Evolutionary conservation across 345 rosid species (phyloP).

Genomic region (Geranium rotundifolium): DNA sequence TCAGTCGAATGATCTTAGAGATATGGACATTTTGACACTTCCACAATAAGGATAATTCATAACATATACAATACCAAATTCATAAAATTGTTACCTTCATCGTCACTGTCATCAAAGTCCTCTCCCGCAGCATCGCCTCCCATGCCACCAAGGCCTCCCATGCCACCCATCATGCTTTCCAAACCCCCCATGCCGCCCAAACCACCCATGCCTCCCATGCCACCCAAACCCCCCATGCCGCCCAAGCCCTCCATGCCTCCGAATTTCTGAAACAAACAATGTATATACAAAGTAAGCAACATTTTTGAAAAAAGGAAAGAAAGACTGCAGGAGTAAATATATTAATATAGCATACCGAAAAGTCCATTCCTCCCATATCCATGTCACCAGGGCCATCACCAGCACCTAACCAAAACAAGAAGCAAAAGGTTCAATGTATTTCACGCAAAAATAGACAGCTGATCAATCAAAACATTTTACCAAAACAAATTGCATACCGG

Average conservation of each 20-base stretch:
- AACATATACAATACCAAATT: neutral
- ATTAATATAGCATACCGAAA: slow-evolving; percentile 36
- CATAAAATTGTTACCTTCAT: slow-evolving; percentile 46
- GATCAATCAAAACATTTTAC: neutral
- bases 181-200: slow-evolving; percentile 36
- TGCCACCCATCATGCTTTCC: slow-evolving; percentile 2
- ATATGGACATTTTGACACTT: too few species aligned
- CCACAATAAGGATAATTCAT: too few species aligned
- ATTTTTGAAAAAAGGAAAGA: neutral
- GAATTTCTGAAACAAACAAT: slow-evolving; percentile 20
- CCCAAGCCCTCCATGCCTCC: slow-evolving; percentile 27
- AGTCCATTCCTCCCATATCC: slow-evolving; percentile 68
- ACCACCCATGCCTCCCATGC: slow-evolving; percentile 27
- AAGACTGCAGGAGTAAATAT: neutral
- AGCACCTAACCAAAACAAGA: slow-evolving; percentile 5
- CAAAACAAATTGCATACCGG: slow-evolving; percentile 4
- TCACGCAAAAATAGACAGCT: neutral
- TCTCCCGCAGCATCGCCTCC: slow-evolving; percentile 19
- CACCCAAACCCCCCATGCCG: slow-evolving; percentile 20
- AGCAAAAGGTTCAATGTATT: neutral
- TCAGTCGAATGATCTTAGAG: too few species aligned
- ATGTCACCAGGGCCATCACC: slow-evolving; percentile 40
- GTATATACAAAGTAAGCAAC: too few species aligned
- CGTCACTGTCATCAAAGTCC: slow-evolving; percentile 81
- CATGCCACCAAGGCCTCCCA: too few species aligned